Base-by-base conservation (phyloP, 495 filamentous ascomycete genomes). In the Penicillium cataractarum region DNA sequence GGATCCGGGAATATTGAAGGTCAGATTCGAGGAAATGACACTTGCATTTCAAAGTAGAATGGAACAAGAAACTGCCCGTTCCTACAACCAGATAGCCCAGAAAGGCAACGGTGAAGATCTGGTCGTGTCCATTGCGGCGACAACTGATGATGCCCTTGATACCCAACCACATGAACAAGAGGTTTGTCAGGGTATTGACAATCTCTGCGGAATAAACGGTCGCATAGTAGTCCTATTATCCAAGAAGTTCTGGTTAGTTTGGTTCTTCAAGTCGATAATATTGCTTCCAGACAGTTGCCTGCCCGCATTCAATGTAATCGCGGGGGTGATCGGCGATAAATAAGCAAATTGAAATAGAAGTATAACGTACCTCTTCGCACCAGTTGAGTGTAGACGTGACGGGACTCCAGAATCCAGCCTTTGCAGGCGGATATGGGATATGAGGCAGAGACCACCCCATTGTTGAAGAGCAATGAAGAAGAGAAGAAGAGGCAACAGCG, bases 351-450 rank as follows among this genome's bases (percentile, higher is more conserved):
- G 15, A 1, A 32, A 24, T 8, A 21, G 5, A 24, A 12, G 26
- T 5, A 24, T n/a, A 27, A 46, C 76, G 60, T 75, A 92, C 91
- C 85, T 96, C 92, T 84, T 96, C 93, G 71, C 93, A 96, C 88
- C 92, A 97, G 67, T 97, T 95, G 60, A 97, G 70, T 0, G 93
- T 97, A 21, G 92, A 93, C 0, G 92, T 97, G 44, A 95, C 90
- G 37, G 92, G 88, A 13, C 82, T 85, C 93, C 93, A 97, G 73
- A 87, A 91, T 31, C 93, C 93, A 55, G 84, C 80, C 60, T 74
- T 76, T 27, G 80, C 69, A 9, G 86, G 80, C 49, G 90, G 87
- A 73, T 96, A 97, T 24, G 88, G 84, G 63, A 94, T 83, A 31
- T 78, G 82, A 32, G 85, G 87, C 17, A 89, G 60, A 60, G 62